Base-by-base conservation (phyloP, 2,329 filamentous ascomycete genomes). In the Penicillium sp. region DNA sequence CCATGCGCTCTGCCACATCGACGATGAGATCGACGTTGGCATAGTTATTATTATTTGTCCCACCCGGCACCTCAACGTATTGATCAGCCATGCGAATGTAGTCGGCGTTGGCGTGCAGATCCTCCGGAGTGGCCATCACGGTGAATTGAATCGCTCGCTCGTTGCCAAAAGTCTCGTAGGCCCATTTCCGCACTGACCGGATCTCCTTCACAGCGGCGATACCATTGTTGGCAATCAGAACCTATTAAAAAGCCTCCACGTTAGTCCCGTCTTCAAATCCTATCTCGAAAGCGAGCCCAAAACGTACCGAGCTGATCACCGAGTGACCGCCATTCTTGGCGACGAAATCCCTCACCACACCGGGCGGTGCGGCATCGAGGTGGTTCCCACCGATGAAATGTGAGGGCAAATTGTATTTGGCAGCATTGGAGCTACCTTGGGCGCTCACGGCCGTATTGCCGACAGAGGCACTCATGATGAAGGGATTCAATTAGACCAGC, bases 31-130 rank as follows among this genome's bases (percentile, higher is more conserved):
- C 92, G 44, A 98, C 92, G 65, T 98, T 98, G 71, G 92, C 92
- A 70, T 98, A 98, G 71, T 98, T 98, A 82, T 98, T 95, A 77
- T 98, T 98, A 74, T 98, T 98, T 47, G 92, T 98, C 62, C 92
- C 92, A 61, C 92, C 92, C 22, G 92, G 92, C 45, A 98, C 90
- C 72, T 98, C 92, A 56, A 98, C 92, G 67, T 98, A 98, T 76
- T 95, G 87, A 70, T 98, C 92, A 22, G 92, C 92, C 92, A 98
- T 96, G 65, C 92, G 81, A 65, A 98, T 98, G 72, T 98, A 98
- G 70, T 98, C 92, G 54, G 92, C 92, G 67, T 98, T 98, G 64
- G 92, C 92, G 65, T 84, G 80, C 62, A 98, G 70, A 82, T 98
- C 92, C 71, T 98, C 92, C 33, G 92, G 92, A 26, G 92, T 98